Evolutionary conservation across 1,139 yeast species (phyloP).

Genomic region (Magnusiomyces sp.): DNA sequence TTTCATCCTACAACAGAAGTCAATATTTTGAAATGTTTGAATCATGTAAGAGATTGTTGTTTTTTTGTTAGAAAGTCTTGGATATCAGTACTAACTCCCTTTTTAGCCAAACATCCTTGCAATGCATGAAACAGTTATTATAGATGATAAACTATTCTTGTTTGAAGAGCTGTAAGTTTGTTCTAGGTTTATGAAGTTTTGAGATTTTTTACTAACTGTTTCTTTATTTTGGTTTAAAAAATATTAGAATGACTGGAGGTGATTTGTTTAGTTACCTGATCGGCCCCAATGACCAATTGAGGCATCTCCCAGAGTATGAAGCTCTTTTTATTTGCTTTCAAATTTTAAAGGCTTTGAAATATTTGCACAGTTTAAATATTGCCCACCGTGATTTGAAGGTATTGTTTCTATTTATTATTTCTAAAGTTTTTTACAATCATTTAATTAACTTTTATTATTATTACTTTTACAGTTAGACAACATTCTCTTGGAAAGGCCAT

Average conservation of each 20-base stretch:
- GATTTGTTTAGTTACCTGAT: slow-evolving; percentile 56
- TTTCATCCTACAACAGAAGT: slow-evolving; percentile 20
- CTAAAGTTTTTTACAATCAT: not conserved
- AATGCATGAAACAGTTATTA: slow-evolving; percentile 16
- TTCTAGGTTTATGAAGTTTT: not conserved
- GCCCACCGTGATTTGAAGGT: slow-evolving; percentile 48
- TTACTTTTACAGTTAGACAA: slow-evolving; percentile 40
- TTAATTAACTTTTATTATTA: not conserved
- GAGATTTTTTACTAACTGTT: not conserved
- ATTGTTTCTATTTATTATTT: slow-evolving; percentile 6
- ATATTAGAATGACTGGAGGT: slow-evolving; percentile 43
- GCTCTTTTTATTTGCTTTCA: slow-evolving; percentile 48
- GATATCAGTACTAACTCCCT: not conserved
- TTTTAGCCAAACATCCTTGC: slow-evolving; percentile 22
- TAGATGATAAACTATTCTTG: slow-evolving; percentile 10
- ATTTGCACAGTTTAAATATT: slow-evolving; percentile 43
- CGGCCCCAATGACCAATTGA: slow-evolving; percentile 33
- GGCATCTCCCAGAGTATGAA: slow-evolving; percentile 46
- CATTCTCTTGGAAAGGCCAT: slow-evolving; percentile 44
- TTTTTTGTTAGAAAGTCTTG: slow-evolving; percentile 1
- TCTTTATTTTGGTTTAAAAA: not conserved
- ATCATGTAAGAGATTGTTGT: slow-evolving; percentile 16
- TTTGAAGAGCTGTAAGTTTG: slow-evolving; percentile 20
- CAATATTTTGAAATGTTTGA: slow-evolving; percentile 17
- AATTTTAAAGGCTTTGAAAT: slow-evolving; percentile 44